Evolutionary conservation across 2,329 filamentous ascomycete species (phyloP).

Genomic region (Sarocladiaceae sp.): DNA sequence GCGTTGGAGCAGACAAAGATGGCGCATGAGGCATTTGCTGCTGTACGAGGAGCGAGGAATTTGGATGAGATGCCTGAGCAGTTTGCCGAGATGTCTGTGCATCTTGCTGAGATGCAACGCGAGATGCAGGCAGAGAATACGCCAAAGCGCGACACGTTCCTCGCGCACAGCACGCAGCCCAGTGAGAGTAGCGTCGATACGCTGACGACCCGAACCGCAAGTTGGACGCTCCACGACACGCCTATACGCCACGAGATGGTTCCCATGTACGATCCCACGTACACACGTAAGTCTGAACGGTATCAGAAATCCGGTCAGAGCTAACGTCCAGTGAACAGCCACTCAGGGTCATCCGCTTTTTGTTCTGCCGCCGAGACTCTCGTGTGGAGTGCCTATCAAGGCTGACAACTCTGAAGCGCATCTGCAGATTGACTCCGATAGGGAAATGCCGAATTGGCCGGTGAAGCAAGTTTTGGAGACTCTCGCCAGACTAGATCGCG

Average conservation of each 20-base stretch:
- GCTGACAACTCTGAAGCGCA: background rate
- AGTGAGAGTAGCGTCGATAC: background rate
- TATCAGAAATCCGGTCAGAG: too few relatives aligned
- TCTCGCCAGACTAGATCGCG: background rate
- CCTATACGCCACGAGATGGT: background rate
- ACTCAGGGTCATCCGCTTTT: background rate
- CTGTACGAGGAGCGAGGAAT: too few relatives aligned
- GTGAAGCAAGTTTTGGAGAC: background rate
- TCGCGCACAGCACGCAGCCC: too few relatives aligned
- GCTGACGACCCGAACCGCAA: background rate
- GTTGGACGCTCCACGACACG: background rate
- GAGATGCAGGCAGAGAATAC: too few relatives aligned
- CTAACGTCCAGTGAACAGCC: too few relatives aligned
- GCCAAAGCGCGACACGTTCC: too few relatives aligned
- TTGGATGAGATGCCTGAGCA: too few relatives aligned
- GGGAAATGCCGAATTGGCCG: background rate
- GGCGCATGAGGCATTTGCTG: background rate
- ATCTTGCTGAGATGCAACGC: too few relatives aligned
- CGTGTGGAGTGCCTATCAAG: background rate
- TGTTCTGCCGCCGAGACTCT: background rate
- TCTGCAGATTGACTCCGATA: background rate
- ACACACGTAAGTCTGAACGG: too few relatives aligned
- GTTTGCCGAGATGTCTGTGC: too few relatives aligned
- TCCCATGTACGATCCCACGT: too few relatives aligned
- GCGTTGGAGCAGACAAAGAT: background rate